phyloP scores from a whole-genome alignment of 768 basidiomycete genomes.

The Flagelloscypha sp. region DNA sequence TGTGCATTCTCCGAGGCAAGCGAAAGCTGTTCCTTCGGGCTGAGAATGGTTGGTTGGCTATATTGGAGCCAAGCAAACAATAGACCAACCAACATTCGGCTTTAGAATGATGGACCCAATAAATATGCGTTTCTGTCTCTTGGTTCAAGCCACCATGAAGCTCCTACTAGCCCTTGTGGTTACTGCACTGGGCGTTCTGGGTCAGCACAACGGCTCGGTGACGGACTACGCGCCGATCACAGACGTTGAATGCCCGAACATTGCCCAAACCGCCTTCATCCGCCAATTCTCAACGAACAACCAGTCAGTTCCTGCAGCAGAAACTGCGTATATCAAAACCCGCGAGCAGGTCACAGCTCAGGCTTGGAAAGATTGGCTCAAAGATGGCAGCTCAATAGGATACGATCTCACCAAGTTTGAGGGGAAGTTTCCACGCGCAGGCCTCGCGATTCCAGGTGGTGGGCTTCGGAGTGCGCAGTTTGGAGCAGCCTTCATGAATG shows the following conservation, averaged over 20 bases:
- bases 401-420: slow-evolving; percentile 40
- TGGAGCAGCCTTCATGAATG: slow-evolving; percentile 51
- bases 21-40: too few relatives aligned
- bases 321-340: slow-evolving; percentile 36
- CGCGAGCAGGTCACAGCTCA: slow-evolving; percentile 34
- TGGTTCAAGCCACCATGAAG: too few relatives aligned
- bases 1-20: too few relatives aligned
- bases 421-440: slow-evolving; percentile 41
- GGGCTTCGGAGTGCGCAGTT: slow-evolving; percentile 62
- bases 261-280: slow-evolving; percentile 37
- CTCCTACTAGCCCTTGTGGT: too few relatives aligned
- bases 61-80: too few relatives aligned
- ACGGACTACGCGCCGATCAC: slow-evolving; percentile 45
- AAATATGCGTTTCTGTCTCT: too few relatives aligned
- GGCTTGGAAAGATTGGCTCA: slow-evolving; percentile 56
- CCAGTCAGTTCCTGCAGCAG: slow-evolving; percentile 43
- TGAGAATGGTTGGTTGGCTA: too few relatives aligned
- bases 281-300: slow-evolving; percentile 42
- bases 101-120: too few relatives aligned
- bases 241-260: slow-evolving; percentile 43
- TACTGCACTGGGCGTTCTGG: too few relatives aligned
- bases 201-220: too few relatives aligned
- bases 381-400: slow-evolving; percentile 42
- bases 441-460: slow-evolving; percentile 62
- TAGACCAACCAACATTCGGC: too few relatives aligned